These are phyloP conservation scores for Spongiforma sp. DNA, from an alignment of 1,284 basidiomycete genomes.

Conservation along the genomic window DNA sequence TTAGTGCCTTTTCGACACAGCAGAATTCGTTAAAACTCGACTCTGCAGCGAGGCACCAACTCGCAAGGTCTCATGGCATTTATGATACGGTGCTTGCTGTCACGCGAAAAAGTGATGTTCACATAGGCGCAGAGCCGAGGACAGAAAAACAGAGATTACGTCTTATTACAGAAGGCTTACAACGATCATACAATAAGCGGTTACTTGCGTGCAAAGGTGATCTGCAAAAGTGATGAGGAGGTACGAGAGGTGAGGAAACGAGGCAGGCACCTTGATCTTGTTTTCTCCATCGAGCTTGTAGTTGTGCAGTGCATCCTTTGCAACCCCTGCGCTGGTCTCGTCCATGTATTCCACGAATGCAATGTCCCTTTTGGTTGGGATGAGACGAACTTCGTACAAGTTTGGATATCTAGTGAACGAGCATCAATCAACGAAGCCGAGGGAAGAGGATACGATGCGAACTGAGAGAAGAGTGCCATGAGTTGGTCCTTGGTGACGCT, in stretches of 20 bases:
- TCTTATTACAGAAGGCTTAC: constrained; percentile 39
- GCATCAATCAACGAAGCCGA: constrained; percentile 10
- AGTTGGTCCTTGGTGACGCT: constrained; percentile 90
- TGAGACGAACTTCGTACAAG: constrained; percentile 93
- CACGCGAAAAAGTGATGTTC: constrained; percentile 32
- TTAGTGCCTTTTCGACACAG: constrained; percentile 9
- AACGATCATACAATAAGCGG: constrained; percentile 34
- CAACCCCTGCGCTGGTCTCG: constrained; percentile 87
- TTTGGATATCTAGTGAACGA: constrained; percentile 76
- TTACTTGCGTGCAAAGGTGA: constrained; percentile 67
- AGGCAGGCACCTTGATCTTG: constrained; percentile 84
- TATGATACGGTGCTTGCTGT: constrained; percentile 31
- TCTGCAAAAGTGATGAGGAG: constrained; percentile 43
- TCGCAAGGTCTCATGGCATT: constrained; percentile 30
- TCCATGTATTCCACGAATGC: constrained; percentile 96
- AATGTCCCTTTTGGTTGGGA: constrained; percentile 94
- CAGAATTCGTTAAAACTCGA: constrained; percentile 10
- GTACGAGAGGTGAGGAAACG: constrained; percentile 5
- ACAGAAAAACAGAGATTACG: constrained; percentile 25
- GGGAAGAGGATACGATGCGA: constrained; percentile 32
- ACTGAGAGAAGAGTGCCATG: constrained; percentile 89
- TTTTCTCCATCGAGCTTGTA: constrained; percentile 95
- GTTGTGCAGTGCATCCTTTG: constrained; percentile 95
- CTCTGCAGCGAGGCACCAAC: constrained; percentile 25
- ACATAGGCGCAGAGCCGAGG: constrained; percentile 19